Evolutionary conservation across 345 rosid genomes (phyloP).

Genomic region (Citrus maxima): DNA sequence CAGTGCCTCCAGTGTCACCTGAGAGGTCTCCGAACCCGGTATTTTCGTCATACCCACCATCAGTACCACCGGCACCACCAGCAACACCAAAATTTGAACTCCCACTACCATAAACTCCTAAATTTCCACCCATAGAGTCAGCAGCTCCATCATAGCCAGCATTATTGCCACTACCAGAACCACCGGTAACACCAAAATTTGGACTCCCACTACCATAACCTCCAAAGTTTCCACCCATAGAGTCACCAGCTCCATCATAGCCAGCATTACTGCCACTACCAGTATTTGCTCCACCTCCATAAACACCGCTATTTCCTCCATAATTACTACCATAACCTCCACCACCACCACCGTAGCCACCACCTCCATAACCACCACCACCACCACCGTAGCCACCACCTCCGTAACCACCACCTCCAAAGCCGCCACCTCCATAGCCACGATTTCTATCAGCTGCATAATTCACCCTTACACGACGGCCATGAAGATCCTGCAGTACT

Average conservation of each 20-base stretch:
- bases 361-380: neutral
- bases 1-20: conserved; percentile 18
- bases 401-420: conserved; percentile 2
- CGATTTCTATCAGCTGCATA: conserved; percentile 70
- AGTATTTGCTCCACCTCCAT: conserved; percentile 1
- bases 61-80: neutral
- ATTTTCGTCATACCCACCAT: neutral
- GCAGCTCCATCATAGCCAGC: conserved; percentile 9
- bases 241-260: conserved; percentile 17
- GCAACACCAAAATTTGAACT: conserved; percentile 24
- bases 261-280: conserved; percentile 20
- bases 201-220: conserved; percentile 27
- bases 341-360: neutral
- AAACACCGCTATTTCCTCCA: conserved; percentile 14
- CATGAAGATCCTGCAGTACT: conserved; percentile 60
- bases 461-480: conserved; percentile 73
- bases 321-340: conserved; percentile 29
- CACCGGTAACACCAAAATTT: conserved; percentile 22
- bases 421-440: conserved; percentile 35
- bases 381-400: conserved; percentile 5
- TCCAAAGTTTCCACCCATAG: conserved; percentile 27
- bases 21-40: neutral
- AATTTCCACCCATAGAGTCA: conserved; percentile 18
- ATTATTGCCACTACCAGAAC: neutral
- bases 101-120: conserved; percentile 32